A percentile compares a stretch with the other conserved stretches of the same genome.
Evolutionary conservation across 805 yeast species (phyloP).

Genomic region (Lachancea sp.): DNA sequence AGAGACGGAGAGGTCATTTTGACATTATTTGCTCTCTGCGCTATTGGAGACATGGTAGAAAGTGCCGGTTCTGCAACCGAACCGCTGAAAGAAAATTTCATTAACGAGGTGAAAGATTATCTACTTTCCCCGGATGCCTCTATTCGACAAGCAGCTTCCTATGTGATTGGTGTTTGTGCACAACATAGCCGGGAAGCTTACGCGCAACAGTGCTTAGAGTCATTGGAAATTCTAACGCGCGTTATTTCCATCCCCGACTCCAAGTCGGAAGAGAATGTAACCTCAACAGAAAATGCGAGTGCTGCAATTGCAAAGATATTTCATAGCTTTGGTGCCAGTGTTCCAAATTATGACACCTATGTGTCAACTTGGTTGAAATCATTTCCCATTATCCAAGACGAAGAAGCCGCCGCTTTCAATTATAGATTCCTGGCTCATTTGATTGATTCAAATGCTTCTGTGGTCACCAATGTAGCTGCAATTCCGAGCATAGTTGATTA

Average conservation of each 20-base stretch:
- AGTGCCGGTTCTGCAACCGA: slow-evolving; percentile 65
- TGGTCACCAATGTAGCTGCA: slow-evolving; percentile 42
- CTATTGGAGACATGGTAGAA: slow-evolving; percentile 75
- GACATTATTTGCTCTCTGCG: slow-evolving; percentile 71
- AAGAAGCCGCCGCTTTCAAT: slow-evolving; percentile 80
- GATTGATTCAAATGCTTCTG: slow-evolving; percentile 59
- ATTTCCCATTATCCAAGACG: slow-evolving; percentile 78
- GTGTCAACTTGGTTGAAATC: slow-evolving; percentile 72
- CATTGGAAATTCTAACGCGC: slow-evolving; percentile 70
- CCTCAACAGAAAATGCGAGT: slow-evolving; percentile 81
- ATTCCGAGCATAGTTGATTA: slow-evolving; percentile 58
- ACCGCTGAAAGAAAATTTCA: slow-evolving; percentile 57
- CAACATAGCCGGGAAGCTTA: slow-evolving; percentile 66
- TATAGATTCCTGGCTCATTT: slow-evolving; percentile 70
- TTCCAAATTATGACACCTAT: slow-evolving; percentile 58
- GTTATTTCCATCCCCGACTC: slow-evolving; percentile 74
- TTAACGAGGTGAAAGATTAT: slow-evolving; percentile 58
- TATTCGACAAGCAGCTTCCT: slow-evolving; percentile 82
- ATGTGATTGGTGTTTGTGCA: slow-evolving; percentile 80
- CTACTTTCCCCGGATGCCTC: slow-evolving; percentile 60
- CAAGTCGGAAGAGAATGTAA: slow-evolving; percentile 73
- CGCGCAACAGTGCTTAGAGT: slow-evolving; percentile 55
- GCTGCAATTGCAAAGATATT: slow-evolving; percentile 81
- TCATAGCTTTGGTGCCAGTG: slow-evolving; percentile 49
- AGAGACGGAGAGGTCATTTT: slow-evolving; percentile 62